Evolutionary conservation across 2,329 filamentous ascomycete genomes (phyloP).

Genomic region (Colletotrichum horii): DNA sequence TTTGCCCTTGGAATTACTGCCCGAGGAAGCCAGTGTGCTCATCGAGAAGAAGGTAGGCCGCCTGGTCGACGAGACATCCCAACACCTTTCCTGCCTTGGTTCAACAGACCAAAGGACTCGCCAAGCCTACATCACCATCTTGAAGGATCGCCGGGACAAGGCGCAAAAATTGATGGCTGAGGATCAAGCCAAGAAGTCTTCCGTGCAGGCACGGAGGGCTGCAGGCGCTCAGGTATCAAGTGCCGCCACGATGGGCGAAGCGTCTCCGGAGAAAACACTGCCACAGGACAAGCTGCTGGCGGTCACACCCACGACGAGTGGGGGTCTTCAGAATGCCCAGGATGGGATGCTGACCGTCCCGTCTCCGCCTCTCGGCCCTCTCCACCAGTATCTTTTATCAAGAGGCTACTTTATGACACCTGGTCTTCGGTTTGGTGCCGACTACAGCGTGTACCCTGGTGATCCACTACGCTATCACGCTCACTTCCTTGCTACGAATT

Average conservation of each 20-base stretch:
- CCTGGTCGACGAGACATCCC: constrained; percentile 78
- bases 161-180: constrained; percentile 46
- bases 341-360: constrained; percentile 15
- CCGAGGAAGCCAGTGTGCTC: constrained; percentile 85
- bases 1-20: constrained; percentile 85
- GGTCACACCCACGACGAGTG: constrained; percentile 42
- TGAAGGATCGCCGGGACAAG: constrained; percentile 45
- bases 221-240: constrained; percentile 7
- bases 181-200: constrained; percentile 40
- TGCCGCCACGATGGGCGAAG: not conserved
- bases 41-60: constrained; percentile 79
- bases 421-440: constrained; percentile 90
- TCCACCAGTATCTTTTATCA: constrained; percentile 82
- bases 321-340: constrained; percentile 29
- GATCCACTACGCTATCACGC: constrained; percentile 95
- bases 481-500: constrained; percentile 86
- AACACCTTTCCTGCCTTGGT: constrained; percentile 70
- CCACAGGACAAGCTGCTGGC: constrained; percentile 25
- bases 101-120: constrained; percentile 63
- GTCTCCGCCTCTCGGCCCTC: constrained; percentile 45
- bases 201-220: constrained; percentile 30
- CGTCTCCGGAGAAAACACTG: not conserved
- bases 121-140: constrained; percentile 67
- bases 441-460: constrained; percentile 94
- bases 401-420: constrained; percentile 88